Base-by-base conservation (phyloP, 305 asterid genomes). In the Ruellia speciosa region DNA sequence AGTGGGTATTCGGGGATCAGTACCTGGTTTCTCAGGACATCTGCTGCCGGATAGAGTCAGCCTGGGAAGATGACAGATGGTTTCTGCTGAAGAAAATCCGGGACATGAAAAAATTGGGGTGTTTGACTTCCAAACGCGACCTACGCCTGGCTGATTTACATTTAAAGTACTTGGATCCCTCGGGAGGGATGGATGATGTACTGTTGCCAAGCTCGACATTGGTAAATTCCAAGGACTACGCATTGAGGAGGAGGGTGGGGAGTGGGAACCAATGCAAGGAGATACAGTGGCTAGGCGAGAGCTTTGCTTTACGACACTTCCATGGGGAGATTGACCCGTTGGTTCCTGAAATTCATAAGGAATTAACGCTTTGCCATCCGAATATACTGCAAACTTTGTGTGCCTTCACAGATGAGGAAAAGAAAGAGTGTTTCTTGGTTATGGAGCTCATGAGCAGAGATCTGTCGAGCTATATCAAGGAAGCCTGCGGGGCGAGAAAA, bases 241-340 rank as follows among this genome's bases (percentile, higher is more conserved):
- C 80, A 34, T 76, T 90, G 19, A 79, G 83, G 73, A 67, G 88
- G 72, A 72, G 98, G 19, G 50, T 87, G 45, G 95, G 95, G 50
- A 73, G 48, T 6, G 96, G 92, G 40, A 75, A 81, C 63, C 83
- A 76, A 52, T 75, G 72, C 33, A 90, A 90, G 76, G 96, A 90
- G 80, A 84, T 90, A 37, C 96, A 81, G 9, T 90, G 98, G 96
- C 59, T 90, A 8, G 95, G 96, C 1, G 98, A 90, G 60, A 87
- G 77, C 75, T 90, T 90, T 14, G 94, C 90, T 9, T 45, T 85
- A 54, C 68, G 88, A 56, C 95, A 83, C 60, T 72, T 85, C 43
- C 64, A 59, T 24, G 95, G 88, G 9, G 88, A 85, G 28, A 55
- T 80, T 0, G 85, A 70, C 62, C 61, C 62, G 8, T 9, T 78